Conservation (phyloP, 2,329 filamentous ascomycete genomes). For the Beauveria pseudobassiana region DNA sequence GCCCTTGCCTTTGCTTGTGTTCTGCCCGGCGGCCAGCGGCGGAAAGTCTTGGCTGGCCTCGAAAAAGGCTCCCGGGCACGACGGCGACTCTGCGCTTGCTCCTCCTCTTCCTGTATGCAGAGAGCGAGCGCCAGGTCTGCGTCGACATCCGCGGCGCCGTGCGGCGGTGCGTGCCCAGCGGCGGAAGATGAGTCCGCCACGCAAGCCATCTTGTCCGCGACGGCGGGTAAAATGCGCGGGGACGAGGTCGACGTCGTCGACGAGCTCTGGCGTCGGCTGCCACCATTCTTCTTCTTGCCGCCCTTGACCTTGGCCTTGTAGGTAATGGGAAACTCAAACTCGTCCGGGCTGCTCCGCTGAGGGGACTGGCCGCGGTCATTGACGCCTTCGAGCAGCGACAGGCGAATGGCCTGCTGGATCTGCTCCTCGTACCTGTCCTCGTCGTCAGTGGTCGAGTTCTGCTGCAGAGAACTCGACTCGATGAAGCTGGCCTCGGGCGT, state of each 20-base stretch:
- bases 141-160: conserved; percentile 27
- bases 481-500: conserved; percentile 49
- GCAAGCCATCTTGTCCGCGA: conserved; percentile 24
- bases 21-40: conserved; percentile 27
- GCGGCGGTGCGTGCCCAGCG: not conserved
- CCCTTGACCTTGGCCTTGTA: conserved; percentile 35
- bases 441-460: conserved; percentile 20
- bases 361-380: conserved; percentile 41
- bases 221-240: conserved; percentile 24
- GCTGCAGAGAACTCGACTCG: conserved; percentile 28
- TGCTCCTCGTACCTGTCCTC: conserved; percentile 53
- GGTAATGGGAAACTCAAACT: conserved; percentile 41
- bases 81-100: not conserved
- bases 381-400: conserved; percentile 51
- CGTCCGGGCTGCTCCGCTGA: conserved; percentile 33
- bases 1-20: conserved; percentile 38
- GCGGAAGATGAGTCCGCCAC: conserved; percentile 15
- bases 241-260: conserved; percentile 17
- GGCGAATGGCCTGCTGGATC: conserved; percentile 54
- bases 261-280: conserved; percentile 26
- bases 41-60: conserved; percentile 30
- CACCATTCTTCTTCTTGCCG: conserved; percentile 24
- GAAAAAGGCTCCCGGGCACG: not conserved
- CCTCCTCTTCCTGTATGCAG: conserved; percentile 42
- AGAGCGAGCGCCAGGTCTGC: conserved; percentile 55